Base-by-base conservation (phyloP, 169 alveolate genomes). In the Plasmodium yoelii region DNA sequence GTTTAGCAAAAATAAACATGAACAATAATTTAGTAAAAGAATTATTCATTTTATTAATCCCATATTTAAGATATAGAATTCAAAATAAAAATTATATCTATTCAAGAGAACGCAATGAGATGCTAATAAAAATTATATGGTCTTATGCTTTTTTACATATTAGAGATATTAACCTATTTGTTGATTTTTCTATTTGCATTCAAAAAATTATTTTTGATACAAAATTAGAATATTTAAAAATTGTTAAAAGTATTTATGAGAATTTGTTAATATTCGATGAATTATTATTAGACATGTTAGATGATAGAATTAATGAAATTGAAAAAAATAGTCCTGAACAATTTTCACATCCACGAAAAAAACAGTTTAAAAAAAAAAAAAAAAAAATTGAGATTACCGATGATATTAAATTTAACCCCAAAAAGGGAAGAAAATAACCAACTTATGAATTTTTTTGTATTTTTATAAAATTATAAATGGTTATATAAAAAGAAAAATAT, bases 311-410 rank as follows among this genome's bases (percentile, higher is more conserved):
- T 42, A 59, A 65, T 4, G 39, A 80, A 12, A 64, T 80, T 13
- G 89, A 80, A 46, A 47, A 65, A 39, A 39, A 64, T 19, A n/a
- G 51, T 1, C 89, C 89, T 9, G 19, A 69, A 15, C 70, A 55
- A 26, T 57, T 80, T 53, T 80, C 89, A 12, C 70, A 80, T 7
- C 82, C 89, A 39, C 64, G 89, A 51, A 80, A 80, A 69, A 80
- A 65, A 22, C 89, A 56, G 2, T 80, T 80, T 55, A 65, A 65
- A 59, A 80, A 65, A 70, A 80, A 80, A 65, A 80, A 80, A 65
- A 80, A 57, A 57, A 26, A 71, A 59, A 46, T 80, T 55, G 71
- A 51, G 19, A 67, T 80, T 26, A 67, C 82, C 13, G 89, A 80
- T 44, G 71, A 80, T 26, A 53, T 80, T 24, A 64, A 59, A 49